Evolutionary conservation across 805 yeast species (phyloP).

Genomic region (Kodamaea neixiangensis): DNA sequence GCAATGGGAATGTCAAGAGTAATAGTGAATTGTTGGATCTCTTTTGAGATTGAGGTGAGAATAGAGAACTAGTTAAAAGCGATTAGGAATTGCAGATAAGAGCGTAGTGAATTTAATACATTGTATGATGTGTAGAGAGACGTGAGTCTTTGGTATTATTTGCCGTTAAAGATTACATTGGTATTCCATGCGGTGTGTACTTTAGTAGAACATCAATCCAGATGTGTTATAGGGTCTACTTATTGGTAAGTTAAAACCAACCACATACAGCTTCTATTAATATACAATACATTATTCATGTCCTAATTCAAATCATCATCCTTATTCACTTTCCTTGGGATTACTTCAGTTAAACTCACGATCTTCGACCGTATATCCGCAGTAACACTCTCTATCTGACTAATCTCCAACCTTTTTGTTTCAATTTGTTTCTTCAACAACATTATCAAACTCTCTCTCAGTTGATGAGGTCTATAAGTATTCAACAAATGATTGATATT

Average conservation of each 20-base stretch:
- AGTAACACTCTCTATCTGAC: conserved; percentile 43
- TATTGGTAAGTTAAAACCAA: neutral
- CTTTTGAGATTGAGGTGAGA: conserved; percentile 21
- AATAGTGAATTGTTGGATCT: conserved; percentile 41
- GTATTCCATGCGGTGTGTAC: no score
- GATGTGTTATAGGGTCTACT: neutral
- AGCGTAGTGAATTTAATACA: neutral
- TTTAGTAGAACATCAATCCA: no score
- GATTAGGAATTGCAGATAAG: neutral
- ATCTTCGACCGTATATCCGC: conserved; percentile 41
- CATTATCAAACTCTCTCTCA: conserved; percentile 83
- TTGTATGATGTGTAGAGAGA: neutral
- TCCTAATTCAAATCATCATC: neutral
- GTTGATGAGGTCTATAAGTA: conserved; percentile 93
- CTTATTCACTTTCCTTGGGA: neutral
- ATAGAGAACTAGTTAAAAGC: neutral
- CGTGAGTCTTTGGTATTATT: no score
- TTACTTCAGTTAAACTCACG: conserved; percentile 18
- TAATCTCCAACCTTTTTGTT: conserved; percentile 56
- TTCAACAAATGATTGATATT: conserved; percentile 91
- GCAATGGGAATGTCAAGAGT: conserved; percentile 1
- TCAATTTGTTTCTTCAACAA: conserved; percentile 71
- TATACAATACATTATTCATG: neutral
- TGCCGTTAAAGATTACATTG: no score
- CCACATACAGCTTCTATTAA: neutral